Evolutionary conservation across 345 rosid genomes (phyloP), one percentile per base, ranked within the genome.

Genomic region (Pistacia integerrima): DNA sequence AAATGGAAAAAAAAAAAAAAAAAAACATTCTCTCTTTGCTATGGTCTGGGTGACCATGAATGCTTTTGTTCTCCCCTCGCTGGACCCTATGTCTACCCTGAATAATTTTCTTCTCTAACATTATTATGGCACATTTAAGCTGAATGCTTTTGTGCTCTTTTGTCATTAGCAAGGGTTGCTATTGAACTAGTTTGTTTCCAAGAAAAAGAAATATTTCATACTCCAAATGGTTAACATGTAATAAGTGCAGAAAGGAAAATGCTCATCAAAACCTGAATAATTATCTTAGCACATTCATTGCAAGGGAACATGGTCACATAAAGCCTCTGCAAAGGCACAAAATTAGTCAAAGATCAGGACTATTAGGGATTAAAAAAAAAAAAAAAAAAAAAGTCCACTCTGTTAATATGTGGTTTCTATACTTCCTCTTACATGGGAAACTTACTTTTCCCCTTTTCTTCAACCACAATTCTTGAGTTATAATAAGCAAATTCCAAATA

Each of bases 261-360:
- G 56, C 55, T 14, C 55, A 57, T 56, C 84, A 57, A 57, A 81
- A 94, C 99, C 96, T 95, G 99, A 79, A 93, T 91, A 60, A 95
- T 95, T 83, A 95, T 87, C 89, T 93, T 95, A 12, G 99, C 99
- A 83, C 99, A 95, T 82, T 93, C 99, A 73, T 95, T 95, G 92
- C 99, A 95, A 66, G 99, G 99, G 84, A 90, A 95, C 98, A 95
- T 93, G 64, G 98, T 95, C 77, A 95, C 99, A 71, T 90, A 95
- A 63, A 95, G 99, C 88, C 84, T 90, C 99, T 95, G 94, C 85
- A 85, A 80, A 49, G 49, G 17, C n/a, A 5, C 33, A 58, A 25
- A 30, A 48, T 57, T 41, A 73, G 18, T 30, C 30, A 51, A 73
- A 41, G 67, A 64, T 18, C 2, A 86, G 20, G 79, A 74, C 20